Evolutionary conservation across 169 alveolate genomes (phyloP).

Genomic region (Eimeria mitis): DNA sequence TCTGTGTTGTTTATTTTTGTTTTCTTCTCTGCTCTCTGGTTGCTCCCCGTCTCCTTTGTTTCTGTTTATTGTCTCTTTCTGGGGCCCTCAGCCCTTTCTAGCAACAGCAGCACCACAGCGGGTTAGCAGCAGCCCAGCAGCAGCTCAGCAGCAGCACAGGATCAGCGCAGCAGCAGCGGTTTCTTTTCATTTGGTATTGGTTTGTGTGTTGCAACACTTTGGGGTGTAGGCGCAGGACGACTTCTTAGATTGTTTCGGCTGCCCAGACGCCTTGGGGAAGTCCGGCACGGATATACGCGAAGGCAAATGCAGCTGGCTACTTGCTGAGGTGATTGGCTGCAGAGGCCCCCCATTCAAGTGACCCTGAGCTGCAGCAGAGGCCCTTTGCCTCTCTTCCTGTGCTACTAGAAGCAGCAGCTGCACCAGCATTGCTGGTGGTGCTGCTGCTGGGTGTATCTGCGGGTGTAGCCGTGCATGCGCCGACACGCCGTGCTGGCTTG

Average conservation of each 20-base stretch:
- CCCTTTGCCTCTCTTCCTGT: not conserved
- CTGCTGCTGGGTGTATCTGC: not conserved
- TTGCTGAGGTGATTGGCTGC: slow-evolving; percentile 49
- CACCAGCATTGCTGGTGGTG: not conserved
- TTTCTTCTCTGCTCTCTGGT: not conserved
- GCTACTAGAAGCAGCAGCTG: not conserved
- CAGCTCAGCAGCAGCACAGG: not conserved
- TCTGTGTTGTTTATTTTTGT: not conserved
- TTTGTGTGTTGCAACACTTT: not conserved
- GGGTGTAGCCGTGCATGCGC: not conserved
- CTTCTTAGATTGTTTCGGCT: slow-evolving; percentile 82
- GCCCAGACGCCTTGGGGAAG: slow-evolving; percentile 78
- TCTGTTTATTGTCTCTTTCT: not conserved
- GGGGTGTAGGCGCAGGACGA: slow-evolving; percentile 83
- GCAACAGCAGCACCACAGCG: not conserved
- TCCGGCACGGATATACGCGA: slow-evolving; percentile 84
- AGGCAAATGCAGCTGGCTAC: slow-evolving; percentile 83
- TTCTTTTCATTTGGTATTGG: not conserved
- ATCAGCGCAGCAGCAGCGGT: not conserved
- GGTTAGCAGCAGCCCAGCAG: not conserved
- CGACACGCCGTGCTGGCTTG: not conserved
- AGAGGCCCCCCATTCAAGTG: not conserved
- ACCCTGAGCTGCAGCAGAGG: not conserved
- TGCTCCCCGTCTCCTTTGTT: not conserved
- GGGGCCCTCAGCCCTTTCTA: not conserved